Percentiles rank a stretch among this genome's conserved stretches.
These are phyloP conservation scores for Venturia carpophila DNA, from an alignment of 2,329 filamentous ascomycete species.

Conservation along the genomic window DNA sequence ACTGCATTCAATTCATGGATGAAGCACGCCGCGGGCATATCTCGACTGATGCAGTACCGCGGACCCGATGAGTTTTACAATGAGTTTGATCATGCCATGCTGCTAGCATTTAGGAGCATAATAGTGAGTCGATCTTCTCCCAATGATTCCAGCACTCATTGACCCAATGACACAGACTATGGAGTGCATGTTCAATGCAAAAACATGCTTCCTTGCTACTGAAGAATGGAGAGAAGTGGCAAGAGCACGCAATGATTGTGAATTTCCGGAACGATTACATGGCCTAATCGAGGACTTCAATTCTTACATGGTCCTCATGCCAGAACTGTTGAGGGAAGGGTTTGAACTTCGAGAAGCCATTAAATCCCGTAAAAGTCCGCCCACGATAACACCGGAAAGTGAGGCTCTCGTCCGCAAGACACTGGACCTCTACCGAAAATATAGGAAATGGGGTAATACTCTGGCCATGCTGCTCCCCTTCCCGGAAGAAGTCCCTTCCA, in stretches of 20 bases:
- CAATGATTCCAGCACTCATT: neutral
- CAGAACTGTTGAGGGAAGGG: conserved; percentile 9
- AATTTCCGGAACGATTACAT: neutral
- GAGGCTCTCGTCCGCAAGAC: neutral
- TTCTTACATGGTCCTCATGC: conserved; percentile 3
- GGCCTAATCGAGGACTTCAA: conserved; percentile 1
- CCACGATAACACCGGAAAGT: neutral
- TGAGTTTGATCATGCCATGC: conserved; percentile 11
- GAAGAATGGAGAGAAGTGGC: conserved; percentile 11
- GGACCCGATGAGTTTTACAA: conserved; percentile 8
- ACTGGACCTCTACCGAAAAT: conserved; percentile 6
- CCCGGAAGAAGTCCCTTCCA: conserved; percentile 10
- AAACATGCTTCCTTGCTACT: conserved; percentile 2
- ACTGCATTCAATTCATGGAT: conserved; percentile 16
- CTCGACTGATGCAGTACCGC: conserved; percentile 12
- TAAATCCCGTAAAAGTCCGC: neutral
- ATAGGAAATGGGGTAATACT: neutral
- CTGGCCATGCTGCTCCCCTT: neutral
- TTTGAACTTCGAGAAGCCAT: conserved; percentile 10
- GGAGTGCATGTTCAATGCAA: conserved; percentile 17
- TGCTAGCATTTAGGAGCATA: conserved; percentile 11
- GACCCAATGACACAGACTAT: conserved; percentile 1
- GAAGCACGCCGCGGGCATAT: conserved; percentile 15
- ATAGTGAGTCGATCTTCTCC: neutral
- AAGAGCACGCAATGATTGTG: neutral